phyloP scores from a whole-genome alignment of 73 alveolate genomes.

The Tetrahymena malaccensis region DNA sequence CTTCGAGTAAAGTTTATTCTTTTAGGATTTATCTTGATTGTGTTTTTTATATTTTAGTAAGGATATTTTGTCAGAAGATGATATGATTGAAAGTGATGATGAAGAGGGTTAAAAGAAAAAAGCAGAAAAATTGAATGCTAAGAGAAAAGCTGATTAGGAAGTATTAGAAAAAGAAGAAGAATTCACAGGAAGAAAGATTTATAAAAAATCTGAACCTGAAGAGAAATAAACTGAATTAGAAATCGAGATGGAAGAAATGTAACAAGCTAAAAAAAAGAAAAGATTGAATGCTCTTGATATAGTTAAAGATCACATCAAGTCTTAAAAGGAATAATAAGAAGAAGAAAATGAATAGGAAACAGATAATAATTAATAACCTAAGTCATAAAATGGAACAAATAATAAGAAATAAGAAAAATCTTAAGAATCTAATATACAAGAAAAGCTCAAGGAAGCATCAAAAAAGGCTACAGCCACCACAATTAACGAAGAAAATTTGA shows the following conservation, averaged over 20 bases:
- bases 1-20: not conserved
- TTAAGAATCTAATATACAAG: not conserved
- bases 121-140: not conserved
- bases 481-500: not conserved
- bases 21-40: not conserved
- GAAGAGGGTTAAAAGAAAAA: constrained; percentile 26
- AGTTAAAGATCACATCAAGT: not conserved
- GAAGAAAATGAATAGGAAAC: not conserved
- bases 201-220: not conserved
- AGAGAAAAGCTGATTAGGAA: constrained; percentile 20
- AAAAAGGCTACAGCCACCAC: not conserved
- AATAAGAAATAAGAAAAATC: not conserved
- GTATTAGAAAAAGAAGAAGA: constrained; percentile 17
- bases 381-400: not conserved
- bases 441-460: not conserved
- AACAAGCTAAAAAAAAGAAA: not conserved
- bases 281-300: not conserved
- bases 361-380: not conserved
- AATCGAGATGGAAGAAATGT: not conserved
- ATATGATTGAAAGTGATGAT: constrained; percentile 15
- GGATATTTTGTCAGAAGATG: constrained; percentile 12
- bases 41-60: not conserved
- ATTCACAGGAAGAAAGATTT: not conserved
- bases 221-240: not conserved
- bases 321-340: not conserved